Evolutionary conservation across 768 basidiomycete genomes (phyloP), one percentile per base, ranked within the genome.

Genomic region (Boletus vermiculosoides): DNA sequence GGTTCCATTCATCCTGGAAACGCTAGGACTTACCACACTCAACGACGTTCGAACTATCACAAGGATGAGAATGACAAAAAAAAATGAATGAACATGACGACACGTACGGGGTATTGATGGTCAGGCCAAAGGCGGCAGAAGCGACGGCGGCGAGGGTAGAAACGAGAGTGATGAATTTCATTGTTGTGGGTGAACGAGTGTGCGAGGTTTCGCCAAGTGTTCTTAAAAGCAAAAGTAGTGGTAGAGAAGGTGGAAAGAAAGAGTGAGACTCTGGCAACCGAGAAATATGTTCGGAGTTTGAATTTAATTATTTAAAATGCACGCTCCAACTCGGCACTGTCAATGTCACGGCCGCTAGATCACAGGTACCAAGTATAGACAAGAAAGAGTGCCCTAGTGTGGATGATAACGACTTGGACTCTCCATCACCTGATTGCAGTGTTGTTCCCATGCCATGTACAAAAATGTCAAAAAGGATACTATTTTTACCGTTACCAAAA

Each of bases 31-130:
- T 59, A 86, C 86, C 69, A 62, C 87, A 90, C 57, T 74, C 64
- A 1, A 79, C 78, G 13, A 78, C 71, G 50, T 52, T 70, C 23
- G 66, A 2, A 28, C 83, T 84, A 28, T 10, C 23, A 4, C 36
- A 18, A 8, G 23, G 1, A 28, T 62, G 34, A 60, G 42, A 12
- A 53, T 3, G 16, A 22, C 23, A 46, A 54, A 30, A 49, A 45
- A 49, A 34, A 65, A 65, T 11, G 5, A 30, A 11, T 20, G 5
- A 18, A 28, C 11, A 40, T 4, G 16, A 55, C 18, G 49, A 58
- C 40, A 79, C 87, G 60, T 66, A 89, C 88, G 87, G 83, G 2
- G 87, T 86, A 70, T 90, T 83, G 66, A 90, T 73, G n/a, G 77
- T 83, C 65, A 86, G 63, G 49, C 60, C 80, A 60, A 74, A 50